Evolutionary conservation across 495 filamentous ascomycete species (phyloP).

Genomic region (Bacidia rubella): DNA sequence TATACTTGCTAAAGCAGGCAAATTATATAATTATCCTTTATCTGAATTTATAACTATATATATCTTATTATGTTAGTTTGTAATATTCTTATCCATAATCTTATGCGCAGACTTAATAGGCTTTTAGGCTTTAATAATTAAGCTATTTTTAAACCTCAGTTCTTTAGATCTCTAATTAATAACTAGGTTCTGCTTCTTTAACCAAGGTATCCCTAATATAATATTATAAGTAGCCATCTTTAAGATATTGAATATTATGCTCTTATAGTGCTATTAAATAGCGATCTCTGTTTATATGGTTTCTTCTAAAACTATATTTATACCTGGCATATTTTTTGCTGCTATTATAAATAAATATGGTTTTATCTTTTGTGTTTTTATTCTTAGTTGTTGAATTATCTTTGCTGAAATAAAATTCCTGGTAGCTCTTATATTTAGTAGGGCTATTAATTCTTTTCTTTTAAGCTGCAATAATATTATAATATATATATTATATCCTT

Average conservation of each 20-base stretch:
- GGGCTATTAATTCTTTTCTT: background rate
- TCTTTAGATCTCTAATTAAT: background rate
- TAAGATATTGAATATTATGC: background rate
- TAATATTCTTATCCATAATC: background rate
- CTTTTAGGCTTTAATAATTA: background rate
- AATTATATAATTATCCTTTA: background rate
- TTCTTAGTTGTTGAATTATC: background rate
- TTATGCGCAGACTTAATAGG: background rate
- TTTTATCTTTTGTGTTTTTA: background rate
- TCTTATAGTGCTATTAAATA: background rate
- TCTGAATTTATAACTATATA: background rate
- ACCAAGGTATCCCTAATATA: background rate
- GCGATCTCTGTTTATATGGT: background rate
- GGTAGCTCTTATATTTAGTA: background rate
- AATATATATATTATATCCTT: background rate
- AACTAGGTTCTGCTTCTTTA: background rate
- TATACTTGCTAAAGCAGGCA: background rate
- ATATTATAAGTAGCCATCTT: background rate
- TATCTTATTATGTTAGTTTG: background rate
- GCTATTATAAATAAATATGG: conserved; percentile 1
- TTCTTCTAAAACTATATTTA: background rate
- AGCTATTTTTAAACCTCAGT: background rate
- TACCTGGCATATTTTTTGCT: background rate
- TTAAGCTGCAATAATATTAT: background rate
- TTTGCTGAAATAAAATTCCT: background rate